Evolutionary conservation across 441 rosid species (phyloP).

Genomic region (Raphanus hybrid): DNA sequence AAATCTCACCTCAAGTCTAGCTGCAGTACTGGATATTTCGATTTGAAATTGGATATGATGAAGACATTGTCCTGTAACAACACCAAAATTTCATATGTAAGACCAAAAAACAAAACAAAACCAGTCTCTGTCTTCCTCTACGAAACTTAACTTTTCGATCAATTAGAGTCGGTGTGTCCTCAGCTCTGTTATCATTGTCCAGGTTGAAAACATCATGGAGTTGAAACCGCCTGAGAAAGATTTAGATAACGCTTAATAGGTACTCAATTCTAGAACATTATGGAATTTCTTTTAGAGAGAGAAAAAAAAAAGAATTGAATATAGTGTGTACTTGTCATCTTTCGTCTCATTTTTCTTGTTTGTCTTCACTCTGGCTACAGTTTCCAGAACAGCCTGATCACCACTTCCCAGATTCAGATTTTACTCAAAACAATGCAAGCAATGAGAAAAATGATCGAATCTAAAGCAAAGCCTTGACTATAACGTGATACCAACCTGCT

Average conservation of each 20-base stretch:
- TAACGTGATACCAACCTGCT: constrained; percentile 61
- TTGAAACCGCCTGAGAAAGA: constrained; percentile 67
- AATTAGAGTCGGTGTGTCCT: constrained; percentile 84
- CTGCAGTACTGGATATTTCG: constrained; percentile 85
- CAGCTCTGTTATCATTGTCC: constrained; percentile 83
- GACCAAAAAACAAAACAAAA: constrained; percentile 6
- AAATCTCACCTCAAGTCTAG: constrained; percentile 74
- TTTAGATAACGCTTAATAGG: constrained; percentile 41
- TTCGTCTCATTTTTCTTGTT: constrained; percentile 80
- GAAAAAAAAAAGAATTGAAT: constrained; percentile 9
- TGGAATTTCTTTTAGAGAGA: too few species aligned
- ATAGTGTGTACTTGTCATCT: constrained; percentile 65
- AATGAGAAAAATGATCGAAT: background rate
- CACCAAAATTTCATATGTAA: constrained; percentile 28
- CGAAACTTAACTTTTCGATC: constrained; percentile 65
- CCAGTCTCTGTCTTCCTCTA: constrained; percentile 4
- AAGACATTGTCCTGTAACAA: constrained; percentile 81
- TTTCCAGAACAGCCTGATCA: constrained; percentile 84
- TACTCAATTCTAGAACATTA: background rate
- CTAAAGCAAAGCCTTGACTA: background rate
- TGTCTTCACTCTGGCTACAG: constrained; percentile 79
- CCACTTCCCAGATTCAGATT: constrained; percentile 32
- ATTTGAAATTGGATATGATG: constrained; percentile 88
- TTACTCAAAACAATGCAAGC: constrained; percentile 6
- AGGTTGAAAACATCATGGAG: constrained; percentile 75